Percentiles rank a stretch among this genome's conserved stretches.
phyloP scores from a whole-genome alignment of 2,329 filamentous ascomycete species.

The Plectosphaerella cucumerina region DNA sequence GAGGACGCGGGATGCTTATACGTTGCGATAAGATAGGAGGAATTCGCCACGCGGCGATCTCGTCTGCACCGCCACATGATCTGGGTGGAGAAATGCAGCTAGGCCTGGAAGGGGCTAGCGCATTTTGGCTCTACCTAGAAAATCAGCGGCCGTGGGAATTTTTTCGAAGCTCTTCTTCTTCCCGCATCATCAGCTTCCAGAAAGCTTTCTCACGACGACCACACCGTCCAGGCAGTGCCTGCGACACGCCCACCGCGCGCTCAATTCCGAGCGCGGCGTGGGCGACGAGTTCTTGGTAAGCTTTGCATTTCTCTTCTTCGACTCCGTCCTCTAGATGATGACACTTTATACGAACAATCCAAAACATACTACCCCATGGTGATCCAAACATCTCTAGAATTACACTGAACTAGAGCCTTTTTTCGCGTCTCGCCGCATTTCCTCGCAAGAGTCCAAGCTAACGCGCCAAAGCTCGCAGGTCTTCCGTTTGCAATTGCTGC shows the following conservation, averaged over 20 bases:
- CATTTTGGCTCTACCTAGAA: neutral
- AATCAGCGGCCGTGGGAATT: slow-evolving; percentile 1
- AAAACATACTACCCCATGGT: slow-evolving; percentile 58
- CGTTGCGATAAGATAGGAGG: slow-evolving; percentile 9
- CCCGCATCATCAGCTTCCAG: neutral
- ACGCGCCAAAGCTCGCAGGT: slow-evolving; percentile 3
- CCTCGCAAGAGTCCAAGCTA: slow-evolving; percentile 2
- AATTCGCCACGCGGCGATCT: slow-evolving; percentile 19
- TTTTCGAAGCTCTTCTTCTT: slow-evolving; percentile 4
- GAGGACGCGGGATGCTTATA: slow-evolving; percentile 16
- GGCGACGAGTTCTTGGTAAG: slow-evolving; percentile 12
- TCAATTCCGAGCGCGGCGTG: slow-evolving; percentile 13
- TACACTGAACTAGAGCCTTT: slow-evolving; percentile 47
- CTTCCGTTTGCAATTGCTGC: neutral
- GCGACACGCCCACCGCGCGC: slow-evolving; percentile 2
- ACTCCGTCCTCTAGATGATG: slow-evolving; percentile 27
- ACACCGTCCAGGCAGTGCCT: neutral
- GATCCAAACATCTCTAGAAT: slow-evolving; percentile 47
- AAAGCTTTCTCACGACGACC: neutral
- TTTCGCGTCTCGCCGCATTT: neutral
- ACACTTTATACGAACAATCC: slow-evolving; percentile 54
- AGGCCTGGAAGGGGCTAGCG: slow-evolving; percentile 18
- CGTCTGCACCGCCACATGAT: slow-evolving; percentile 29
- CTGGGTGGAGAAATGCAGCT: slow-evolving; percentile 13
- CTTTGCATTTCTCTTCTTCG: neutral